These are phyloP conservation scores for Penicillium glabrum DNA, from an alignment of 2,329 filamentous ascomycete genomes.

Conservation along the genomic window DNA sequence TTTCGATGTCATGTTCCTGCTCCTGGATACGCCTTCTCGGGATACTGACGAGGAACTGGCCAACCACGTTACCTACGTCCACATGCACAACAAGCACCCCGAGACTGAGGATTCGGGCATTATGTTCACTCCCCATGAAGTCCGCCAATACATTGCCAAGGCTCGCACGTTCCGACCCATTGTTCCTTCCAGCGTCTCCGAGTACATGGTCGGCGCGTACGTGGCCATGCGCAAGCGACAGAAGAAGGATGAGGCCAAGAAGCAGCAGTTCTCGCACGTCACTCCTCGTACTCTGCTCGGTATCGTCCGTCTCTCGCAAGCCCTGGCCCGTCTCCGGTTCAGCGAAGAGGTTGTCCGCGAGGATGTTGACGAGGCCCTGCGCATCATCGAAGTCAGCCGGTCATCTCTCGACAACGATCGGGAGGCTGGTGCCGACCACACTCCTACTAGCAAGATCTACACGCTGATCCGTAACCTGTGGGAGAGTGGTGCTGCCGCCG, in stretches of 20 bases:
- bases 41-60: conserved; percentile 92
- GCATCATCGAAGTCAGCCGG: conserved; percentile 90
- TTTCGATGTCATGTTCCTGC: conserved; percentile 95
- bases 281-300: conserved; percentile 91
- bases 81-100: conserved; percentile 94
- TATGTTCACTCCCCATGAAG: conserved; percentile 90
- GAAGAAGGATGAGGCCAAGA: conserved; percentile 84
- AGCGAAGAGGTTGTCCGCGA: conserved; percentile 80
- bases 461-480: conserved; percentile 88
- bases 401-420: conserved; percentile 78
- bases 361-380: conserved; percentile 92
- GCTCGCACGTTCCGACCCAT: conserved; percentile 85
- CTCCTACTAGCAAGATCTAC: conserved; percentile 87
- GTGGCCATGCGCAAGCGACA: conserved; percentile 91
- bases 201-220: conserved; percentile 97
- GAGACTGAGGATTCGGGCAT: conserved; percentile 66
- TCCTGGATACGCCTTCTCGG: conserved; percentile 88
- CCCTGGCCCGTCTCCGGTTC: conserved; percentile 88
- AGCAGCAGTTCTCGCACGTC: conserved; percentile 91
- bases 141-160: conserved; percentile 92
- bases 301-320: conserved; percentile 88
- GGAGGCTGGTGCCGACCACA: conserved; percentile 65
- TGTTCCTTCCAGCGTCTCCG: conserved; percentile 80
- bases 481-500: conserved; percentile 76
- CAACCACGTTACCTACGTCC: conserved; percentile 91